Evolutionary conservation across 352 stramenopile species (phyloP).

Genomic region (Globisporangium nunn): DNA sequence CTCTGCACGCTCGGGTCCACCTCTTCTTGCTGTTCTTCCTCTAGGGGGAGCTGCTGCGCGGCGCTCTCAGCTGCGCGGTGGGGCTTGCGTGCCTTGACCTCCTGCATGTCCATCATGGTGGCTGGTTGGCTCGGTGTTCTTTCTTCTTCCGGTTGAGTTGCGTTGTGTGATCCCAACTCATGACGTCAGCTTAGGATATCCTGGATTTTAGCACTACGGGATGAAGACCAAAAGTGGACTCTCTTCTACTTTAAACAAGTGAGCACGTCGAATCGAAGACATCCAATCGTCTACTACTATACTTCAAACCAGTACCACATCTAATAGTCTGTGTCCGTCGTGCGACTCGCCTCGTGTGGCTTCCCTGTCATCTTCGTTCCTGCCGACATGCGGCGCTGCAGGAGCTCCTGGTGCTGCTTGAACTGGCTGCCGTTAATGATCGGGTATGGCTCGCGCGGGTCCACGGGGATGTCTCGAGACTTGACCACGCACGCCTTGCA

Average conservation of each 20-base stretch:
- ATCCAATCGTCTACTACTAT: too few relatives aligned
- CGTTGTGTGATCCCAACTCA: too few relatives aligned
- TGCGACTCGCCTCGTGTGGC: too few relatives aligned
- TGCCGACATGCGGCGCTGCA: too few relatives aligned
- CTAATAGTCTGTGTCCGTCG: too few relatives aligned
- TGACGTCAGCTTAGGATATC: too few relatives aligned
- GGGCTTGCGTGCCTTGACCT: conserved; percentile 38
- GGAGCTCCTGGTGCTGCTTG: too few relatives aligned
- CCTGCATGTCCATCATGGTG: conserved; percentile 50
- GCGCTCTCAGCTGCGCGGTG: conserved; percentile 3
- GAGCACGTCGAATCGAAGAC: not conserved
- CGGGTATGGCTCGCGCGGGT: conserved; percentile 39
- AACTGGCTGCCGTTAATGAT: conserved; percentile 11
- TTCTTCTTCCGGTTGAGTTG: not conserved
- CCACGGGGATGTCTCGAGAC: conserved; percentile 25
- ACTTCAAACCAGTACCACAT: too few relatives aligned
- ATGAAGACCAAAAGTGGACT: not conserved
- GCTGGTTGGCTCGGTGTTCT: not conserved
- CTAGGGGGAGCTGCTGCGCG: not conserved
- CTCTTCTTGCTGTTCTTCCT: too few relatives aligned
- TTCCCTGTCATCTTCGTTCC: too few relatives aligned
- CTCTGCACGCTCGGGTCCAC: conserved; percentile 34
- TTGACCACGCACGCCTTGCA: conserved; percentile 46
- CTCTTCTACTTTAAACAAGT: not conserved
- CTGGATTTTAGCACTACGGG: not conserved